Base-by-base conservation (phyloP, 2,329 filamentous ascomycete species). In the Pseudopyrenochaeta lycopersici region DNA sequence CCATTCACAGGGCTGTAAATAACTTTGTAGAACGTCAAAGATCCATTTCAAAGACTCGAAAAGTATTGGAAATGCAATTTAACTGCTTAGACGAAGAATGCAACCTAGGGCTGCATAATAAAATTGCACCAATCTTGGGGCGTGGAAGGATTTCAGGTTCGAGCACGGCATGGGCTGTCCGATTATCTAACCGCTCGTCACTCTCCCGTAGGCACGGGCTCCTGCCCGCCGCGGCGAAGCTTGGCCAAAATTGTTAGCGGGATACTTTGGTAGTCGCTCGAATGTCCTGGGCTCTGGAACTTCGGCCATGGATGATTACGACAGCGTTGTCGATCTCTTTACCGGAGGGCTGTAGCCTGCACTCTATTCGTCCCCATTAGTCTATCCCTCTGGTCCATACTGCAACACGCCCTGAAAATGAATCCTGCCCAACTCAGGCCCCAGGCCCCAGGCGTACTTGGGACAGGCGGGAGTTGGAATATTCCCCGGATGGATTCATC, bases 201-300 rank as follows among this genome's bases (percentile, higher is more conserved):
- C 43, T 51, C 47, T 55, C 47, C 52, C 52, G 43, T 39, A 15
- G 18, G 23, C 23, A 42, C 40, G 23, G 40, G 23, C 21, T 29
- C 3, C n/a, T 30, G 23, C 17, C 36, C 21, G 9, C 21, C n/a
- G 11, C 21, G 10, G n/a, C n/a, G 15, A 30, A 29, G 23, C 40
- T 30, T 42, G n/a, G 23, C 15, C 15, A 30, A 5, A 14, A 35
- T 42, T 42, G 40, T 21, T 10, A 30, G 23, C 17, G 30, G 21
- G 40, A 17, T 14, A 42, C 40, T 10, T 30, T 18, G 40, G n/a
- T 31, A 7, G 23, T 17, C 10, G 7, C 40, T 35, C 23, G 27
- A n/a, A 30, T 21, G 2, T 23, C 23, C 14, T 20, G 23, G 36
- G 15, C 20, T 20, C 12, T 12, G 4, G 11, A 12, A 21, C 36